Evolutionary conservation across 768 basidiomycete genomes (phyloP).

Genomic region (Coprinopsis cinerea): DNA sequence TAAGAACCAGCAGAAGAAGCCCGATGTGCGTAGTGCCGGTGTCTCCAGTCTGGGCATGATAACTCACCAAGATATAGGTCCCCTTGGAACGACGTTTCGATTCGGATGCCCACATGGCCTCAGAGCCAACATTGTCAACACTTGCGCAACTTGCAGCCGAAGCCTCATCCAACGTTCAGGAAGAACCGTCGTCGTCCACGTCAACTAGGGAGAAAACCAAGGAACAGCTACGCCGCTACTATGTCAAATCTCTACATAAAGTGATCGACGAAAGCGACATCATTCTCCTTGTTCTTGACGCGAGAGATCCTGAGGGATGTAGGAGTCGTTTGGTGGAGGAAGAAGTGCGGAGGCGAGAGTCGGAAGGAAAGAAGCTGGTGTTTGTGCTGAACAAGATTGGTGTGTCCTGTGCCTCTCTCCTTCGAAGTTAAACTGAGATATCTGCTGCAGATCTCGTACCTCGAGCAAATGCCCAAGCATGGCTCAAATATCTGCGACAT

Average conservation of each 20-base stretch:
- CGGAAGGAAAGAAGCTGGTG: slow-evolving; percentile 86
- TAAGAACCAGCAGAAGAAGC: slow-evolving; percentile 42
- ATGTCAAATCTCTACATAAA: slow-evolving; percentile 77
- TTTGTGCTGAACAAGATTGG: slow-evolving; percentile 98
- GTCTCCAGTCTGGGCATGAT: neutral
- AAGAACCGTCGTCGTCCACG: slow-evolving; percentile 29
- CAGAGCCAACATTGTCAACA: slow-evolving; percentile 63
- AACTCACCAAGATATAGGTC: slow-evolving; percentile 11
- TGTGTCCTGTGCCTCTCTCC: slow-evolving; percentile 28
- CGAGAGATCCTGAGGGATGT: slow-evolving; percentile 92
- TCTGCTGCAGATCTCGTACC: slow-evolving; percentile 74
- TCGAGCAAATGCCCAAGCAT: slow-evolving; percentile 77
- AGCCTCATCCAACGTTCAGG: slow-evolving; percentile 18
- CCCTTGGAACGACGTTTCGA: slow-evolving; percentile 30
- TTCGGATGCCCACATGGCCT: slow-evolving; percentile 64
- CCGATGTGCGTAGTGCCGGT: slow-evolving; percentile 22
- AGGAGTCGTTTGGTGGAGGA: slow-evolving; percentile 90
- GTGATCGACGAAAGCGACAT: slow-evolving; percentile 94
- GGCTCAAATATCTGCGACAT: slow-evolving; percentile 90
- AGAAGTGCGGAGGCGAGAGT: slow-evolving; percentile 80
- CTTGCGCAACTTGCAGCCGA: slow-evolving; percentile 47
- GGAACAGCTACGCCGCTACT: slow-evolving; percentile 66
- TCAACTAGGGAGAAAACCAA: slow-evolving; percentile 41
- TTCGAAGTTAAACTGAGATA: neutral
- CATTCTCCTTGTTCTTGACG: slow-evolving; percentile 84